Evolutionary conservation across 1,139 yeast genomes (phyloP).

Genomic region (Blastobotrys proliferans): DNA sequence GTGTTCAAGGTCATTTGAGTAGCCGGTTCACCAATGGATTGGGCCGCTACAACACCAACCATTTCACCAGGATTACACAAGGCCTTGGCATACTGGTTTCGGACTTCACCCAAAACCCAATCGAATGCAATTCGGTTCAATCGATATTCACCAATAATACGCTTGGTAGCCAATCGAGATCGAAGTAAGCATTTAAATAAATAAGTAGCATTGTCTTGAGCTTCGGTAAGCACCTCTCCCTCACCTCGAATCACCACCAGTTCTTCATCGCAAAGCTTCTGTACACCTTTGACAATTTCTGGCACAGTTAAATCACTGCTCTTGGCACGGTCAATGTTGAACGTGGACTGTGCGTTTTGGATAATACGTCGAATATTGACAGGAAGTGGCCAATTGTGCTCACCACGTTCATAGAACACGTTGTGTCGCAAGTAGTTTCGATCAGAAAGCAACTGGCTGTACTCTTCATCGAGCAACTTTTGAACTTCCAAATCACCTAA

Average conservation of each 20-base stretch:
- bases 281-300: slow-evolving; percentile 75
- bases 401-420: slow-evolving; percentile 85
- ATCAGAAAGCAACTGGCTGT: slow-evolving; percentile 67
- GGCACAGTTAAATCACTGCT: slow-evolving; percentile 86
- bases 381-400: slow-evolving; percentile 95
- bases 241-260: slow-evolving; percentile 81
- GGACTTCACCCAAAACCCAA: slow-evolving; percentile 94
- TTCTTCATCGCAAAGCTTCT: slow-evolving; percentile 54
- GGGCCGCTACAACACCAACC: slow-evolving; percentile 99
- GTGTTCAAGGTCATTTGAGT: slow-evolving; percentile 99
- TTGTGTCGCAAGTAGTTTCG: slow-evolving; percentile 73
- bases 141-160: slow-evolving; percentile 87
- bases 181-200: slow-evolving; percentile 88
- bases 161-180: slow-evolving; percentile 84
- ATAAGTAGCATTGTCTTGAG: slow-evolving; percentile 88
- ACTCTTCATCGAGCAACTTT: slow-evolving; percentile 77
- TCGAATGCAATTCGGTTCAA: slow-evolving; percentile 83
- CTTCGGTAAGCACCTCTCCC: slow-evolving; percentile 68
- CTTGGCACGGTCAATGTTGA: slow-evolving; percentile 85
- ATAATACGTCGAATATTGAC: slow-evolving; percentile 94
- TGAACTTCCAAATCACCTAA: slow-evolving; percentile 87
- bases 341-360: slow-evolving; percentile 95
- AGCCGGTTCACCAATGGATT: slow-evolving; percentile 99
- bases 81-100: slow-evolving; percentile 87
- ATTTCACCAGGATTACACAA: slow-evolving; percentile 98